phyloP scores from a whole-genome alignment of 1,284 basidiomycete species.

The Ganoderma lingzhi region DNA sequence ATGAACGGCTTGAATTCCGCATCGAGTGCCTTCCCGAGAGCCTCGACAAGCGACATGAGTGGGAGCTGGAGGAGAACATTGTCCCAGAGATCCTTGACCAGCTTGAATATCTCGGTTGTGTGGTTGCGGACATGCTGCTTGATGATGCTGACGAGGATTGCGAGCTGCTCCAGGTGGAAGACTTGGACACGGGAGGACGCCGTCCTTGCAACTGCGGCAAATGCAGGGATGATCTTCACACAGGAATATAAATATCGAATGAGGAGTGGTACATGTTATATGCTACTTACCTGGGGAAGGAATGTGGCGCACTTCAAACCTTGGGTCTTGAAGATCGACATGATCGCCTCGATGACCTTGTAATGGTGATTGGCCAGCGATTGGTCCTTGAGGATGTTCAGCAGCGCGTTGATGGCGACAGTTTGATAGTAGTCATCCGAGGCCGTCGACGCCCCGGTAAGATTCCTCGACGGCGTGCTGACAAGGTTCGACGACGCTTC shows the following conservation, averaged over 20 bases:
- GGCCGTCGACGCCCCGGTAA: conserved; percentile 52
- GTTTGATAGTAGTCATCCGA: conserved; percentile 98
- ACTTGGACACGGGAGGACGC: conserved; percentile 89
- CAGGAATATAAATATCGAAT: conserved; percentile 9
- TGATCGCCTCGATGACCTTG: conserved; percentile 97
- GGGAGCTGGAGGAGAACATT: conserved; percentile 89
- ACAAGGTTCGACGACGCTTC: conserved; percentile 74
- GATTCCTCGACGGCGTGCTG: conserved; percentile 51
- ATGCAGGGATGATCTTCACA: conserved; percentile 94
- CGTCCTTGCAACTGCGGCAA: conserved; percentile 88
- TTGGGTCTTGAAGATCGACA: conserved; percentile 99
- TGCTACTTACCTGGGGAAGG: conserved; percentile 80
- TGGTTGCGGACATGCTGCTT: conserved; percentile 98
- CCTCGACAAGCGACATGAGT: conserved; percentile 93
- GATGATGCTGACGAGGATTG: conserved; percentile 96
- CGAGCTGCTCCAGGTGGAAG: conserved; percentile 96
- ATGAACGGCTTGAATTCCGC: conserved; percentile 98
- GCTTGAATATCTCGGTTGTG: conserved; percentile 82
- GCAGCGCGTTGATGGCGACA: conserved; percentile 91
- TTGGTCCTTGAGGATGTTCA: conserved; percentile 91
- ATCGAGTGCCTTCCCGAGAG: conserved; percentile 94
- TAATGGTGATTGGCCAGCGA: conserved; percentile 88
- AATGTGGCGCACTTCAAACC: conserved; percentile 97
- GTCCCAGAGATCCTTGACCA: conserved; percentile 93
- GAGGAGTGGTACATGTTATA: not conserved